Conservation (phyloP, 202 grass and related monocot species). For the Hordeum pubiflorum region DNA sequence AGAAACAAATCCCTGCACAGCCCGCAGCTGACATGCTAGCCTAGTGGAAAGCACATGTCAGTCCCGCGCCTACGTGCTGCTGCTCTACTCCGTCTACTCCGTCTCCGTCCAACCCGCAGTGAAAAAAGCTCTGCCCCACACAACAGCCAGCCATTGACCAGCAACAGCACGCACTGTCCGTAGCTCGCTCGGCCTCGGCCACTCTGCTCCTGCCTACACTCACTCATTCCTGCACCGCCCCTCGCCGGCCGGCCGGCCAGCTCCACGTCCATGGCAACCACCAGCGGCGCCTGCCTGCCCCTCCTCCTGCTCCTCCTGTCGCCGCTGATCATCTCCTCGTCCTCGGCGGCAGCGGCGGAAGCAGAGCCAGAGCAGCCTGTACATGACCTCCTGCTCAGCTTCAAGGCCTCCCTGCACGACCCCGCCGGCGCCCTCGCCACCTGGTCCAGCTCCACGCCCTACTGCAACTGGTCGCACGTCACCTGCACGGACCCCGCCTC, state of each 20-base stretch:
- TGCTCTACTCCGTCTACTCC: too few species aligned
- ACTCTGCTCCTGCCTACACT: background rate
- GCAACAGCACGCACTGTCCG: background rate
- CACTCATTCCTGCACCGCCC: background rate
- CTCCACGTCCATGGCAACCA: slow-evolving; percentile 18
- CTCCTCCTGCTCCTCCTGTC: slow-evolving; percentile 17
- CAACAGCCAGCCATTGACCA: background rate
- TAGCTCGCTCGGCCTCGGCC: background rate
- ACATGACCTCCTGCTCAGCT: slow-evolving; percentile 46
- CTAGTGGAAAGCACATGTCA: background rate
- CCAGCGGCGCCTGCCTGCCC: background rate
- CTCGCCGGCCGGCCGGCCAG: background rate
- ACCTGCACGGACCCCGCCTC: slow-evolving; percentile 31
- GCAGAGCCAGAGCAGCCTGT: background rate
- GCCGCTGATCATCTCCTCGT: background rate
- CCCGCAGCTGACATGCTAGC: background rate
- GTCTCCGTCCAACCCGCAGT: background rate
- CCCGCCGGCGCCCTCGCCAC: slow-evolving; percentile 41
- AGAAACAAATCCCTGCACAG: background rate
- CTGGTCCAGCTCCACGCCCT: slow-evolving; percentile 39
- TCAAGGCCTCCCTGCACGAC: slow-evolving; percentile 52
- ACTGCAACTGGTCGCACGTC: slow-evolving; percentile 67
- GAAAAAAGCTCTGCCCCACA: background rate
- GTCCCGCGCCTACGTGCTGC: background rate
- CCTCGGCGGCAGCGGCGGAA: background rate